These are phyloP conservation scores for Aspergillus chevalieri DNA, from an alignment of 2,329 filamentous ascomycete genomes.

Conservation along the genomic window DNA sequence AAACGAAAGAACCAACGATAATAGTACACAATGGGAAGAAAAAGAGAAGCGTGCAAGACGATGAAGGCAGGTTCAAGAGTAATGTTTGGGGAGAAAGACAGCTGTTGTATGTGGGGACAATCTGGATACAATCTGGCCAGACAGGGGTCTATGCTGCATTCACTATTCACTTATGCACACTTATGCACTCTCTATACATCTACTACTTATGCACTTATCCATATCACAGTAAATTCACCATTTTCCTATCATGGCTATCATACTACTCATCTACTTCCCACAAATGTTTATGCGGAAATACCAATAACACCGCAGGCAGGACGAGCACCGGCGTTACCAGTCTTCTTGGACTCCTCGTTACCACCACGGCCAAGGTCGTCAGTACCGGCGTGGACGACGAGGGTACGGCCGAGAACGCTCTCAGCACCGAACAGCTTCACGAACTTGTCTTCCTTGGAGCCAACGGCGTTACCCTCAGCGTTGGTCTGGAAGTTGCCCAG, in stretches of 20 bases:
- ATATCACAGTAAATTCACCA: no score
- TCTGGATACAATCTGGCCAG: no score
- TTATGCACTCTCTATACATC: no score
- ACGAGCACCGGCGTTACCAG: constrained; percentile 86
- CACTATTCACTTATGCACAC: no score
- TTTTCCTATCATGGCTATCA: no score
- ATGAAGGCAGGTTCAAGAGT: no score
- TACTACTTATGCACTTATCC: no score
- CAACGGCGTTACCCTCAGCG: constrained; percentile 81
- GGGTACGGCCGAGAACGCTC: constrained; percentile 90
- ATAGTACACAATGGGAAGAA: constrained; percentile 3
- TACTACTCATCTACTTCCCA: background rate
- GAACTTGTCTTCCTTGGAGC: constrained; percentile 69
- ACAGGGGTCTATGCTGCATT: no score
- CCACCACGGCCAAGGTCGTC: constrained; percentile 93
- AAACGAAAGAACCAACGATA: constrained; percentile 4
- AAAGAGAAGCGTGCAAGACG: background rate
- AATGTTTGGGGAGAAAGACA: no score
- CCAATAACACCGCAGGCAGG: constrained; percentile 96
- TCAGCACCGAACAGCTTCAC: constrained; percentile 95
- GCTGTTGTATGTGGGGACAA: no score
- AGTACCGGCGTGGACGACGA: constrained; percentile 90
- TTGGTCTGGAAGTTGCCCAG: constrained; percentile 97
- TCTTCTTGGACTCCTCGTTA: constrained; percentile 95
- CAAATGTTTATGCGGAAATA: constrained; percentile 61